Conservation (phyloP, 1,284 basidiomycete species). For the Marasmius tenuissimus region DNA sequence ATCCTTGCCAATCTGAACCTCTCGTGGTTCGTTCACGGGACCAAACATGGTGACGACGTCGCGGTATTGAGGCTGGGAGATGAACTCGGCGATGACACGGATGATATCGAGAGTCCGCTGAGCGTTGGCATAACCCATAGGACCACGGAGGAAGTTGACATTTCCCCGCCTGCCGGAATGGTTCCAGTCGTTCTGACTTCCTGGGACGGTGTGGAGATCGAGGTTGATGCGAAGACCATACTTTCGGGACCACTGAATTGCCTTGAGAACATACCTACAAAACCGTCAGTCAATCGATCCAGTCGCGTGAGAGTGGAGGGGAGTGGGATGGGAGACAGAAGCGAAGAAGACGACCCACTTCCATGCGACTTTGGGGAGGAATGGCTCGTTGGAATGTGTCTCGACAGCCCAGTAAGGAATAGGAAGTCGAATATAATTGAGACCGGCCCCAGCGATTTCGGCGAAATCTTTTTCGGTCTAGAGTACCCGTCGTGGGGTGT, state of each 20-base stretch:
- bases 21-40: conserved; percentile 75
- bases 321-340: conserved; percentile 19
- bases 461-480: conserved; percentile 94
- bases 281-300: not conserved
- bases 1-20: conserved; percentile 49
- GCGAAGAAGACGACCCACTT: conserved; percentile 42
- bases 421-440: conserved; percentile 87
- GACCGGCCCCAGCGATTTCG: conserved; percentile 86
- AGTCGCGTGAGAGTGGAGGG: not conserved
- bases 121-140: conserved; percentile 77
- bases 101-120: conserved; percentile 90
- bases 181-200: conserved; percentile 83
- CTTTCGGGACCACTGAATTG: conserved; percentile 93
- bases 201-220: conserved; percentile 80
- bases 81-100: conserved; percentile 85
- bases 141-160: conserved; percentile 68
- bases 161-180: conserved; percentile 76
- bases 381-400: conserved; percentile 76
- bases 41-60: conserved; percentile 87
- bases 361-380: conserved; percentile 78
- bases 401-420: conserved; percentile 90
- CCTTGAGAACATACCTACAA: conserved; percentile 83
- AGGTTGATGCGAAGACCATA: conserved; percentile 94
- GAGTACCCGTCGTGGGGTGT: conserved; percentile 10
- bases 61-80: conserved; percentile 83